These are phyloP conservation scores for Ophiostoma triangulosporum DNA, from an alignment of 2,329 filamentous ascomycete genomes.

Conservation along the genomic window DNA sequence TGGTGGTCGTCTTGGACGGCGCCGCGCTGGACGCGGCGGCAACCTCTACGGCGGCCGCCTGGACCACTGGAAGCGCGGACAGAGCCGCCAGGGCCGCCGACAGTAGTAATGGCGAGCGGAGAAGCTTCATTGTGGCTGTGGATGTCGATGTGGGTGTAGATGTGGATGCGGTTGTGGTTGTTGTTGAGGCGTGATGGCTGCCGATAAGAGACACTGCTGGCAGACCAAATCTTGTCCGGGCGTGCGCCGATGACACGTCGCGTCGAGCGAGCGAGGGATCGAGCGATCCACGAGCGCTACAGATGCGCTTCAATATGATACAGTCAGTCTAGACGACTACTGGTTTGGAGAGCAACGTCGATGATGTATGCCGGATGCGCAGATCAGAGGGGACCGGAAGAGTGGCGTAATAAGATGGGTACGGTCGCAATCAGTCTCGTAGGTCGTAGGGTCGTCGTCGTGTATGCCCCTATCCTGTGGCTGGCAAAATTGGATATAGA, in stretches of 20 bases:
- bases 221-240: too few species aligned
- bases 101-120: conserved; percentile 2
- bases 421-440: neutral
- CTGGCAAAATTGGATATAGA: neutral
- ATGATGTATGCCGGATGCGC: neutral
- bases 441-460: neutral
- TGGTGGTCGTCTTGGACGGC: conserved; percentile 23
- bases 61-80: conserved; percentile 2
- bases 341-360: too few species aligned
- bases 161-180: too few species aligned
- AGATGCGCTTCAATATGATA: neutral
- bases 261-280: neutral
- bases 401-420: neutral
- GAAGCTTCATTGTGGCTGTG: conserved; percentile 8
- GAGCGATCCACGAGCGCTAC: neutral
- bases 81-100: conserved; percentile 3
- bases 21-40: neutral
- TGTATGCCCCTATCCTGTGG: neutral
- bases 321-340: neutral
- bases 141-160: neutral
- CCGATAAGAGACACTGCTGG: too few species aligned
- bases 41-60: neutral
- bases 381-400: neutral
- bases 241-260: neutral
- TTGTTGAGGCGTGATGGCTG: too few species aligned